Evolutionary conservation across 352 stramenopile genomes (phyloP), one percentile per base, ranked within the genome.

Genomic region (Phytophthora pistaciae): DNA sequence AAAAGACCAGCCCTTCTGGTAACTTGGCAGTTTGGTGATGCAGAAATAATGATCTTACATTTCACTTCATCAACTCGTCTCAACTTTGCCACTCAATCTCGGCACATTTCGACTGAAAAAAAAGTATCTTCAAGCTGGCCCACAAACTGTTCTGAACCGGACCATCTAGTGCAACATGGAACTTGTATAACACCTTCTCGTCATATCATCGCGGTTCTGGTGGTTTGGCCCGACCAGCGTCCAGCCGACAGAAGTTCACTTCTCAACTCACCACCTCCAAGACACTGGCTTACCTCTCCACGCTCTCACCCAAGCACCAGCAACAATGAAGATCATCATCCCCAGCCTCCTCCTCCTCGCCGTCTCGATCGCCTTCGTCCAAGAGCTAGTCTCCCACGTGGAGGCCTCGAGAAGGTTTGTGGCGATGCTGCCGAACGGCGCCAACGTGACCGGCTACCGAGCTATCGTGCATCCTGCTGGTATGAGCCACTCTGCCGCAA

Each of bases 401-500:
- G 55, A 59, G 23, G 36, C 48, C n/a, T 59, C n/a, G 31, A 31
- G 33, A 23, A 18, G 55, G n/a, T 60, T 50, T 33, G 55, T 60
- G 25, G 52, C 52, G 52, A 57, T 31, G 5, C 40, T 87, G 3
- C 79, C 79, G 2, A 87, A 87, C 23, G 79, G 77, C 56, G 71
- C 36, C 23, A 87, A 83, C 49, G 77, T 87, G 2, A 50, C 56
- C 4, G 62, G 66, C 14, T 64, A 77, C 27, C 16, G 20, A 1
- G 79, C 74, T 9, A 31, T 87, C 29, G 79, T 77, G 2, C 79
- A 87, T 53, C 42, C 64, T 10, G 58, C 75, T 21, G 72, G 64
- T 13, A 66, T 40, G 4, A 72, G 64, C 13, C 21, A 27, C 2
- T 25, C 16, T 10, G 36, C 31, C 5, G n/a, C 55, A 44, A 59